A percentile compares a stretch with the other conserved stretches of the same genome.
Conservation (phyloP, 1,139 yeast genomes). For the Nakaseomyces kungkrabaensis region DNA sequence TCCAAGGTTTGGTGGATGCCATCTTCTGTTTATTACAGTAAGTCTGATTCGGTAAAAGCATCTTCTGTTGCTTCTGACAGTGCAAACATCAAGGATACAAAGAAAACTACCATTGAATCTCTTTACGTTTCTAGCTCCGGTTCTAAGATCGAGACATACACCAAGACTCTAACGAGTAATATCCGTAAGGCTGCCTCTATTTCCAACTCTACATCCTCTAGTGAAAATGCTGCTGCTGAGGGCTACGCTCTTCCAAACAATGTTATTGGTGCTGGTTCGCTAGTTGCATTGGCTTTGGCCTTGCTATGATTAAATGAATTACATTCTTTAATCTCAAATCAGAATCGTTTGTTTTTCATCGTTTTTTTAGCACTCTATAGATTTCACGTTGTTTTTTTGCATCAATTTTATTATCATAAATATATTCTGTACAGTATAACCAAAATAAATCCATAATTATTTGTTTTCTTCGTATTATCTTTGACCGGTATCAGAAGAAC, state of each 20-base stretch:
- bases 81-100: background rate
- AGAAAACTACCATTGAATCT: slow-evolving; percentile 1
- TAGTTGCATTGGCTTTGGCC: slow-evolving; percentile 9
- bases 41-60: background rate
- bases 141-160: slow-evolving; percentile 6
- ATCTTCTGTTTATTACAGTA: slow-evolving; percentile 7
- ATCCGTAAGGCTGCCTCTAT: slow-evolving; percentile 6
- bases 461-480: background rate
- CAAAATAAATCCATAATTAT: background rate
- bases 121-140: slow-evolving; percentile 2
- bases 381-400: background rate
- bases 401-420: background rate
- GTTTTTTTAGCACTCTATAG: background rate
- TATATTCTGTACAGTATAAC: background rate
- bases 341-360: too few species aligned
- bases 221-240: slow-evolving; percentile 6
- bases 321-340: background rate
- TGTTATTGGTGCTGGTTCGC: slow-evolving; percentile 6
- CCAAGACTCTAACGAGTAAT: slow-evolving; percentile 7
- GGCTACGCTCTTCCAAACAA: slow-evolving; percentile 5
- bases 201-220: slow-evolving; percentile 6
- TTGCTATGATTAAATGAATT: slow-evolving; percentile 6
- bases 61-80: slow-evolving; percentile 7
- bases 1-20: slow-evolving; percentile 30
- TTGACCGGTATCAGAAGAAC: too few species aligned